Evolutionary conservation across 768 basidiomycete species (phyloP), one percentile per base, ranked within the genome.

Genomic region (Baorangia bicolor): DNA sequence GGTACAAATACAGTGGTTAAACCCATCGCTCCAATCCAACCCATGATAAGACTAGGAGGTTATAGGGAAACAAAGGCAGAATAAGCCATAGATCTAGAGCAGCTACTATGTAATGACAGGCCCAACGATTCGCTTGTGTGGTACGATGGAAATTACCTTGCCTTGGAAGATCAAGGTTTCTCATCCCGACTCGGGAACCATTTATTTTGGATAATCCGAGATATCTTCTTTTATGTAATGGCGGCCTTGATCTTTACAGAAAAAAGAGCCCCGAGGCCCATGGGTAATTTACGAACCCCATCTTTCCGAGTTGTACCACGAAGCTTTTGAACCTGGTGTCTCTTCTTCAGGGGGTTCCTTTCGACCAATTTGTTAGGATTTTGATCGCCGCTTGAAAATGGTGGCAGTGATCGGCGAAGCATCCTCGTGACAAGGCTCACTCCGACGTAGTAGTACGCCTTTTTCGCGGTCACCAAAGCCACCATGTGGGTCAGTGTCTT

Each of bases 401-500:
- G 46, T 37, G 55, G 51, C 60, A 20, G 21, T 30, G 46, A 49
- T 39, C 63, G 57, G 57, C 47, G 41, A 3, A 42, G 39, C 14
- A 23, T 34, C n/a, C n/a, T n/a, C n/a, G n/a, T n/a, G n/a, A n/a
- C n/a, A n/a, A n/a, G n/a, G 16, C 27, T 31, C 45, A 25, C 25
- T 30, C 35, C 34, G 41, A 20, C 34, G 21, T 10, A 28, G 12
- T 23, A 30, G n/a, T 23, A 27, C 42, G 16, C 37, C 49, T 53
- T 45, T 51, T 35, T 55, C 33, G 43, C 5, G 27, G 50, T 48
- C 51, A 33, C 41, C 35, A 58, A 51, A 25, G 31, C 31, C 42
- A 53, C 51, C 56, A 72, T 72, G 70, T 72, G 70, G 70, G 70
- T 74, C 20, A 63, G 70, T 70, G 25, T 27, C 21, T 49, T 41